Evolutionary conservation across 495 filamentous ascomycete genomes (phyloP).

Genomic region (Aspergillus heteromorphus): DNA sequence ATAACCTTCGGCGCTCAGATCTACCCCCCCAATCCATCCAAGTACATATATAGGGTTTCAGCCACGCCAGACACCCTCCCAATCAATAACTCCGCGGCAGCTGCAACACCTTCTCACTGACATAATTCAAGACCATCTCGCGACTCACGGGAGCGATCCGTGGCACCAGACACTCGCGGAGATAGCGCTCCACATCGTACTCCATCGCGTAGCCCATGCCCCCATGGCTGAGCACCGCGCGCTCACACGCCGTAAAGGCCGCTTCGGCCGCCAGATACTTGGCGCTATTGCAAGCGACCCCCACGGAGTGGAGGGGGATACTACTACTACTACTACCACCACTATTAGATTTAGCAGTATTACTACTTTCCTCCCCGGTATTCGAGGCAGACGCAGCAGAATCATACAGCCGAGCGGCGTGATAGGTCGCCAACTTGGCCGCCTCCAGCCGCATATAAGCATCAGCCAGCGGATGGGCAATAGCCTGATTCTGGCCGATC

Average conservation of each 20-base stretch:
- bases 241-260: constrained; percentile 68
- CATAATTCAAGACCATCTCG: constrained; percentile 77
- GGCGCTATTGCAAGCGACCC: constrained; percentile 68
- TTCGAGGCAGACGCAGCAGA: too few species aligned
- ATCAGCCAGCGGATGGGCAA: constrained; percentile 68
- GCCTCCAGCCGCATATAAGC: constrained; percentile 77
- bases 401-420: constrained; percentile 70
- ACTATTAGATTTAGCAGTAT: too few species aligned
- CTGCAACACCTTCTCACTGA: constrained; percentile 65
- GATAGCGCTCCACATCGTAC: constrained; percentile 73
- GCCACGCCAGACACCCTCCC: not conserved
- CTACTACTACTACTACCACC: too few species aligned
- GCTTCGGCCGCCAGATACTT: constrained; percentile 80
- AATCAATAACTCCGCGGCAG: constrained; percentile 48
- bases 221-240: constrained; percentile 60
- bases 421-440: constrained; percentile 72
- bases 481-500: constrained; percentile 71
- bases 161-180: constrained; percentile 70
- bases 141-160: constrained; percentile 69
- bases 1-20: too few species aligned
- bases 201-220: constrained; percentile 77
- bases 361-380: too few species aligned
- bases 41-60: not conserved
- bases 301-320: constrained; percentile 59
- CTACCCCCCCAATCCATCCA: not conserved